Percentiles rank a stretch among this genome's conserved stretches.
These are phyloP conservation scores for Entophlyctis luteolus DNA, from an alignment of 192 early-diverging fungal species.

Conservation along the genomic window DNA sequence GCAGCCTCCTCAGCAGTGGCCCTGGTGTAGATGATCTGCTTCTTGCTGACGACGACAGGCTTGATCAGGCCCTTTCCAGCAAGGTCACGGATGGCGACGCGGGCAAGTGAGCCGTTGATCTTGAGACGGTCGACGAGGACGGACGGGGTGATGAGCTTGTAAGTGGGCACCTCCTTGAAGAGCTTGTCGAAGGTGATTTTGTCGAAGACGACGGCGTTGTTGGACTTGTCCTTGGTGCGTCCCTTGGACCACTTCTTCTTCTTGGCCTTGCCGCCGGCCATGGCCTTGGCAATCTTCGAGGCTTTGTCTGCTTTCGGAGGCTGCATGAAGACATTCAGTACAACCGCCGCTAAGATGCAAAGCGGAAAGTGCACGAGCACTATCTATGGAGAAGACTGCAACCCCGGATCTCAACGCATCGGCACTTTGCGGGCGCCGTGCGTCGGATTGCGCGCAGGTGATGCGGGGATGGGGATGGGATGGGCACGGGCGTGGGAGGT, in stretches of 20 bases:
- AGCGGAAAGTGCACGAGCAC: too few relatives aligned
- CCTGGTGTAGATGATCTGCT: constrained; percentile 70
- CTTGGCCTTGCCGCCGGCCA: constrained; percentile 28
- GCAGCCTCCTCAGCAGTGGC: constrained; percentile 46
- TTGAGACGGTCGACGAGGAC: constrained; percentile 97
- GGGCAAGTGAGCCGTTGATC: constrained; percentile 96
- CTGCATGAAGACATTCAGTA: too few relatives aligned
- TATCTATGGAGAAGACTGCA: too few relatives aligned
- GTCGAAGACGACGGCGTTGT: constrained; percentile 98
- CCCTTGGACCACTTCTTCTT: constrained; percentile 99
- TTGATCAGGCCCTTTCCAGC: constrained; percentile 88
- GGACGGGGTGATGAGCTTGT: constrained; percentile 98
- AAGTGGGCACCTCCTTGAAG: constrained; percentile 99
- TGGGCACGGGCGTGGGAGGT: too few relatives aligned
- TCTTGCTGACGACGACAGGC: constrained; percentile 83
- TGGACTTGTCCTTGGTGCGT: constrained; percentile 99
- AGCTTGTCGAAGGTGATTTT: constrained; percentile 97
- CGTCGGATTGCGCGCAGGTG: too few relatives aligned
- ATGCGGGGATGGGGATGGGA: too few relatives aligned
- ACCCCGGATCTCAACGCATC: too few relatives aligned
- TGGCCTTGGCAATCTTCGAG: constrained; percentile 25
- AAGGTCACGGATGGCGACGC: constrained; percentile 90
- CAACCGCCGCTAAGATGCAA: too few relatives aligned
- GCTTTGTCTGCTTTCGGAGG: constrained; percentile 28
- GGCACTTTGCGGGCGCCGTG: too few relatives aligned